Evolutionary conservation across 2,329 filamentous ascomycete genomes (phyloP), one percentile per base, ranked within the genome.

Genomic region (Penicillium brasilianum): DNA sequence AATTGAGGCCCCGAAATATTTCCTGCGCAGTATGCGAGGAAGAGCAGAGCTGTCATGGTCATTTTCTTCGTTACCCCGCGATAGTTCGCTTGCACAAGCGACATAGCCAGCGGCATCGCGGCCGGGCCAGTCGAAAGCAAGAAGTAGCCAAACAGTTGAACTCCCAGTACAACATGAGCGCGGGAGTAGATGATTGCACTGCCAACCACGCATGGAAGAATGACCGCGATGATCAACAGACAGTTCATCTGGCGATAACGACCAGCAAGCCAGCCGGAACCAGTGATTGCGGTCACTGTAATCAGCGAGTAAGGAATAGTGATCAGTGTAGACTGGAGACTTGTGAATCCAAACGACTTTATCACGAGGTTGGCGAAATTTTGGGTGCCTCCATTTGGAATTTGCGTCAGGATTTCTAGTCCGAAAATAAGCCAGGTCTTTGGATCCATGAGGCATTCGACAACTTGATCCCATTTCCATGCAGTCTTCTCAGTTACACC

Each of bases 311-410:
- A 85, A 1, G 85, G 85, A 57, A 87, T 85, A 66, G 85, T 85
- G 71, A 88, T 80, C 34, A 18, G 83, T 81, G 66, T 69, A 1
- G 66, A 67, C 44, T 69, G 61, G 10, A 67, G 28, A 34, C 55
- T 69, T 2, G 67, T 66, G 43, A 68, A 69, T 1, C 67, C 67
- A 13, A 69, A 68, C 0, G 65, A 68, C 8, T 57, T 59, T 30
- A 69, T 59, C 7, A 69, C 66, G 2, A 69, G 60, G 52, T 68
- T 69, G 25, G 62, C 58, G 18, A 88, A 87, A 66, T 82, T 84
- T 66, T 85, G 83, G 0, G 84, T 86, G 25, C 87, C 86, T 34
- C 86, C 86, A 62, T 88, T 89, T 43, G 87, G 85, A 25, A 88
- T 87, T 39, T 71, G 66, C 0, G 80, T 83, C 2, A 84, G 71